Evolutionary conservation across 225 moss, liverwort and hornwort species (phyloP), one percentile per base, ranked within the genome.

Genomic region (Bryum argenteum): DNA sequence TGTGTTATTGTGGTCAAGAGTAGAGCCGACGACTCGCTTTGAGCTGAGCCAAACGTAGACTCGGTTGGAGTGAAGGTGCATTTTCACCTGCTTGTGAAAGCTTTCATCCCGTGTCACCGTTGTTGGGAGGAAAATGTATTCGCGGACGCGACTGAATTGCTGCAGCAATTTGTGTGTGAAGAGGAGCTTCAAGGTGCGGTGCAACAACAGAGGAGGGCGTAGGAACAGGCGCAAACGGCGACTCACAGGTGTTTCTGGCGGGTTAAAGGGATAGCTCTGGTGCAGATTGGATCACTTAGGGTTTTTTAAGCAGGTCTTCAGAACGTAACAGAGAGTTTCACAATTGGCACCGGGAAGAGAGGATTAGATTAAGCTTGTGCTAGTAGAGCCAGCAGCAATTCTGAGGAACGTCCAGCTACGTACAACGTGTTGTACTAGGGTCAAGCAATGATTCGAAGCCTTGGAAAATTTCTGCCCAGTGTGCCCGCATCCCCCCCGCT

Each of bases 361-460:
- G 47, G 47, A 22, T 40, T 72, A 13, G 65, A 62, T 54, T 17
- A 39, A 51, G 51, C 37, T 28, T 47, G 48, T 11, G 60, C 18
- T 52, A 5, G 24, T 8, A 26, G 45, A 41, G 51, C 20, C 20
- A 16, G 65, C 20, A 67, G 18, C n/a, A 40, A 54, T 19, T 21
- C 12, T 8, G 12, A 11, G 19, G 3, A 9, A 21, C 23, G 22
- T 24, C 39, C 39, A 38, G 20, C 17, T 22, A 37, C 8, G 37
- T 37, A 11, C 51, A 40, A 66, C 50, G 6, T 66, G 50, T 56
- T 70, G 37, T 12, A n/a, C n/a, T n/a, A 43, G 69, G 61, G 50
- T 43, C 67, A 59, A 80, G 77, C 84, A 77, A 84, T 84, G 84
- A 71, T 84, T 80, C 67, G 74, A 61, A 67, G 62, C 47, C 38